Base-by-base conservation (phyloP, 108 stramenopile genomes). In the Heterococcus sp. region DNA sequence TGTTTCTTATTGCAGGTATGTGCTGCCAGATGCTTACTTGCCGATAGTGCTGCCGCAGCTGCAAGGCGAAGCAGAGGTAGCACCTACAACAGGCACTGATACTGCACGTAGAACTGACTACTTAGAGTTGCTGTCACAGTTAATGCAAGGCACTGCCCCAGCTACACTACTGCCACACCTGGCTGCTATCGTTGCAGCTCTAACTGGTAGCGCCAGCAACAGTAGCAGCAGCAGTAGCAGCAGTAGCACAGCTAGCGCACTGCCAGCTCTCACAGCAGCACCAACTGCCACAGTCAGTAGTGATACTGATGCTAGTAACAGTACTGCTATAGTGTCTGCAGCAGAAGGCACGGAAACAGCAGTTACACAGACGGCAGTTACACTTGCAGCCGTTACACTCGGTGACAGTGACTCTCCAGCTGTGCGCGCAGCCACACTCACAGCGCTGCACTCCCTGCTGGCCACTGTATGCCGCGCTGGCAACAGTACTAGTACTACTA, bases 1-100 rank as follows among this genome's bases (percentile, higher is more conserved):
- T n/a, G n/a, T n/a, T n/a, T 21, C 46, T 58, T 58, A 21, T 21
- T 58, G 46, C 46, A 58, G 46, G 46, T 58, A 14, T 39, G 73
- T 81, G n/a, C 71, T 65, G 21, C 72, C 79, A 38, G 79, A 66
- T 11, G 72, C 79, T 28, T 81, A 81, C 58, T 66, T 81, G 32
- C 79, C 79, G 3, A 71, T 72, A 27, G 28, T 73, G 21, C 14
- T 81, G 35, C 33, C 79, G 35, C 79, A 72, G 28, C 67, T 81
- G 64, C 33, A 32, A 32, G 79, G 70, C 35, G 79, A 81, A 4
- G 71, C 72, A 26, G 79, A 71, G 33, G 68, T 81, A n/a, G 35
- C 72, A 2, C 72, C 79, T n/a, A 39, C 32, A 28, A n/a, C n/a
- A n/a, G 79, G 79, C 1, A 66, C 34, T 30, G 71, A 71, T 11